A percentile compares a stretch with the other conserved stretches of the same genome.
Conservation (phyloP, 2,329 filamentous ascomycete genomes). For the Chrysosporium queenslandicum region DNA sequence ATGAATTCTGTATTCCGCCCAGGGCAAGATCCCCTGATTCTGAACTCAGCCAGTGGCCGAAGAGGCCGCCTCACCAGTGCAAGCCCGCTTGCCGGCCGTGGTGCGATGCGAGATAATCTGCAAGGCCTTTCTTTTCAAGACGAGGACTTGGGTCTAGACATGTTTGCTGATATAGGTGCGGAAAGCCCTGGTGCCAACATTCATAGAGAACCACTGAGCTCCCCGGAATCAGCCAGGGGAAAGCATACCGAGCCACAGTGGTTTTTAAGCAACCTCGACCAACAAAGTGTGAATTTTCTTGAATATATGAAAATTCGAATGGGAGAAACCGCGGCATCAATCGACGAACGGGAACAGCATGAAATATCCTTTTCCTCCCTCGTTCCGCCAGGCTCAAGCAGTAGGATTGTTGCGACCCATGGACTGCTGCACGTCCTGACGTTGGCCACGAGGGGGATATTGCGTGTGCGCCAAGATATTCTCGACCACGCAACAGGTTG, state of each 20-base stretch:
- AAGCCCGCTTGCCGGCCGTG: slow-evolving; percentile 51
- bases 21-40: slow-evolving; percentile 18
- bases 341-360: slow-evolving; percentile 13
- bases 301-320: slow-evolving; percentile 47
- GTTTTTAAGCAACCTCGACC: slow-evolving; percentile 45
- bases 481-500: slow-evolving; percentile 3
- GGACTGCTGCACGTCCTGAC: slow-evolving; percentile 65
- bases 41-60: slow-evolving; percentile 19
- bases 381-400: slow-evolving; percentile 49
- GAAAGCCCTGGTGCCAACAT: slow-evolving; percentile 24
- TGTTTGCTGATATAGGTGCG: slow-evolving; percentile 17
- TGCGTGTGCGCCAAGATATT: slow-evolving; percentile 53
- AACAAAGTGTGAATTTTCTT: slow-evolving; percentile 54
- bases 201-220: slow-evolving; percentile 19
- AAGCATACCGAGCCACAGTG: slow-evolving; percentile 31
- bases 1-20: slow-evolving; percentile 19
- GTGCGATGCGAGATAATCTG: slow-evolving; percentile 19
- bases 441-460: slow-evolving; percentile 55
- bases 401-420: slow-evolving; percentile 57
- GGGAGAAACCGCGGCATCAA: slow-evolving; percentile 21
- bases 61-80: slow-evolving; percentile 48
- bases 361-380: slow-evolving; percentile 58
- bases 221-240: background rate
- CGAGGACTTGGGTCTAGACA: slow-evolving; percentile 15
- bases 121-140: slow-evolving; percentile 4